Base-by-base conservation (phyloP, 441 rosid genomes). In the Brassica balearica region DNA sequence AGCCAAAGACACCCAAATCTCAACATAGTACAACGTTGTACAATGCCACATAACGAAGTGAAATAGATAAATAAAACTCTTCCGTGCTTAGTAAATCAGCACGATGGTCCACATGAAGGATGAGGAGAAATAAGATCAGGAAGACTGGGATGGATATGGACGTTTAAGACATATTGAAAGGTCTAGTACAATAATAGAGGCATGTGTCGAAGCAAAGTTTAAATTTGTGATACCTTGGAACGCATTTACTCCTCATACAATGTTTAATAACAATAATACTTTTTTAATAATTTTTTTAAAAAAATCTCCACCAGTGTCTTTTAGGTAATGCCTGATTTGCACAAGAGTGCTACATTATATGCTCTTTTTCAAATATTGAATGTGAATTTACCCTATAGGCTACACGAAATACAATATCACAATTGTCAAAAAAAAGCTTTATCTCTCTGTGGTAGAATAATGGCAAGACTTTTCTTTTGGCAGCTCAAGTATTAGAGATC, bases 391-490 rank as follows among this genome's bases (percentile, higher is more conserved):
- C 32, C 43, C 78, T 74, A 56, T 56, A 0, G 1, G 25, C 11
- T 56, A 68, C 78, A 80, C 1, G 46, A 55, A 65, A 75, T 59
- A 74, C 83, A 75, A 75, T 64, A 56, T 60, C 32, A 5, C 2
- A 41, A 62, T 1, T 5, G 76, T 59, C 61, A 72, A 72, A 77
- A 14, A 2, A 41, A 43, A 43, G 73, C 15, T 78, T 72, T 7
- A 10, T 55, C 75, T 74, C 76, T 75, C 82, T 75, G 34, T 69
- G 46, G 59, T 74, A 73, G 29, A 69, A 38, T 55, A 55, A 55
- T 55, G 60, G 60, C 1, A 17, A 51, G 10, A 55, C 23, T 55
- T 53, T 41, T 53, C 9, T 53, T 12, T 55, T 17, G 23, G 60
- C 60, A 55, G 60, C 60, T 14, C 23, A 38, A 48, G 17, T 58